Evolutionary conservation across 768 basidiomycete species (phyloP), one percentile per base, ranked within the genome.

Genomic region (Pleurotus platypus): DNA sequence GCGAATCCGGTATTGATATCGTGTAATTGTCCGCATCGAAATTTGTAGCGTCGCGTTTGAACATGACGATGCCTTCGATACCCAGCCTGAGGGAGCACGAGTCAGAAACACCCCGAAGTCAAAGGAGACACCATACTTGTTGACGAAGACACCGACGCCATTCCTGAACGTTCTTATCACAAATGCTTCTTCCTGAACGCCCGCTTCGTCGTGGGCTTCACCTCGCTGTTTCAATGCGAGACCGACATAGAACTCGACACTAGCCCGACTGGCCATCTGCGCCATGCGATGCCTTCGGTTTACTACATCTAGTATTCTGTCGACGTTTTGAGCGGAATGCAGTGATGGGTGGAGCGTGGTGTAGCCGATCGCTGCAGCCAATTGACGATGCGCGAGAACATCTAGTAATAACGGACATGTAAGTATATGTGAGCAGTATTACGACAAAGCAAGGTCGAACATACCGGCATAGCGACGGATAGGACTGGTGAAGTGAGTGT

Each of bases 401-500:
- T 99, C 93, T 91, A 60, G 4, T 24, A 37, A n/a, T 12, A 13
- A 7, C 9, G 30, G 9, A 2, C 2, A 7, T 30, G 30, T 30
- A 30, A 8, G 30, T 7, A 30, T 30, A 24, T 5, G 42, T 13
- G 47, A 50, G 26, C 24, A 8, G 8, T 38, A 18, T 45, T 49
- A 58, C 43, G 18, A 50, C 30, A 48, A 7, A 27, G 37, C 5
- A 5, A 49, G 12, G 15, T 15, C 49, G 5, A 22, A 67, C 79
- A 60, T 63, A 90, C 90, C 94, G 16, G 96, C 95, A 68, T 97
- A 99, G 57, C 97, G 84, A 56, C 97, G 81, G 63, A 99, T 99
- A 1, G 97, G 97, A 67, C 94, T 96, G 40, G 96, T 98, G 67
- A 98, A 98, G 69, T 98, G 97, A 0, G 97, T 99, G 69, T 98